Percentiles rank a stretch among this genome's conserved stretches.
Conservation (phyloP, 768 basidiomycete genomes). For the Mycena indigotica region DNA sequence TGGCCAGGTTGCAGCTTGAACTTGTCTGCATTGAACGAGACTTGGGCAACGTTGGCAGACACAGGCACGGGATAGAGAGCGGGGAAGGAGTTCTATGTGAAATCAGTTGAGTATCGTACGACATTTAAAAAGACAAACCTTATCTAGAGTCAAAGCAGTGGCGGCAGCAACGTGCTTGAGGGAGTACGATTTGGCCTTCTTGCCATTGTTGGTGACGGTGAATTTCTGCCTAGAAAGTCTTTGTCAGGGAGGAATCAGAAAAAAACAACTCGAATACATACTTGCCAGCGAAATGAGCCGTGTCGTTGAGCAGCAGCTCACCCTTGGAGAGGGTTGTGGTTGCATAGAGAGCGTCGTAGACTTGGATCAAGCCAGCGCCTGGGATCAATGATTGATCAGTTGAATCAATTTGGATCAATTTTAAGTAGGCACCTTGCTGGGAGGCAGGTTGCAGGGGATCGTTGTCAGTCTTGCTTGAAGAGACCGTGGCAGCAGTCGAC, state of each 20-base stretch:
- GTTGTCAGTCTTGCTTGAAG: slow-evolving; percentile 48
- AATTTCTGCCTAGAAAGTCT: slow-evolving; percentile 44
- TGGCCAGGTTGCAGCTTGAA: slow-evolving; percentile 50
- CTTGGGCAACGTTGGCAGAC: slow-evolving; percentile 44
- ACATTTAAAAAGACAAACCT: slow-evolving; percentile 41
- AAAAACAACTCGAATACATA: slow-evolving; percentile 33
- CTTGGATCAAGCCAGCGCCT: slow-evolving; percentile 58
- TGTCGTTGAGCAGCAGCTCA: slow-evolving; percentile 67
- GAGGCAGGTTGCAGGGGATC: slow-evolving; percentile 54
- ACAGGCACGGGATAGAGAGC: slow-evolving; percentile 54
- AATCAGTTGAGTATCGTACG: neutral
- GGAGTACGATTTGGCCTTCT: slow-evolving; percentile 43
- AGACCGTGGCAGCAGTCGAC: slow-evolving; percentile 47
- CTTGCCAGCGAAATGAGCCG: slow-evolving; percentile 51
- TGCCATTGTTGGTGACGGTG: slow-evolving; percentile 54
- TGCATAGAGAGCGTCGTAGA: slow-evolving; percentile 57
- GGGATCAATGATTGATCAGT: no score
- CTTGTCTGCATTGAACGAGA: slow-evolving; percentile 45
- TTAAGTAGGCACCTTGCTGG: slow-evolving; percentile 58
- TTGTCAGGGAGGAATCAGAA: neutral
- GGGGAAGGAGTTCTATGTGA: slow-evolving; percentile 41
- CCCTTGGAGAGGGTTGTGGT: slow-evolving; percentile 55
- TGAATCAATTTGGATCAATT: no score
- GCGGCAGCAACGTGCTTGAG: slow-evolving; percentile 60
- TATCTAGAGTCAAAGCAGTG: slow-evolving; percentile 49